phyloP scores from a whole-genome alignment of 495 filamentous ascomycete genomes.

The Podospora anserina region DNA sequence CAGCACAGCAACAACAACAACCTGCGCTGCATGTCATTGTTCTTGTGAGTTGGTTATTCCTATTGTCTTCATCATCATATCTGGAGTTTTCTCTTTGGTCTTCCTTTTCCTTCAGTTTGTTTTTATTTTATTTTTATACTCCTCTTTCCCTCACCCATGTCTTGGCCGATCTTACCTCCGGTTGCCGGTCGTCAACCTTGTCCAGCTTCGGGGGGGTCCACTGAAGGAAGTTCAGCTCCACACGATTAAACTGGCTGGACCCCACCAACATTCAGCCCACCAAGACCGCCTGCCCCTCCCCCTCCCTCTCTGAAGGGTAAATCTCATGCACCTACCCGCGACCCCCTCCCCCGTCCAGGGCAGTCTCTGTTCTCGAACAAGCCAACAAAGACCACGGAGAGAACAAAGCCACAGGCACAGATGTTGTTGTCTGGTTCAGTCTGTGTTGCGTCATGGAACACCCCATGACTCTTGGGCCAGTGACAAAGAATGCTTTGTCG shows the following conservation, averaged over 20 bases:
- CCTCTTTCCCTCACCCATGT: background rate
- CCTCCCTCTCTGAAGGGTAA: background rate
- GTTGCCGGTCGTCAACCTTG: background rate
- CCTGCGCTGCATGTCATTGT: slow-evolving; percentile 74
- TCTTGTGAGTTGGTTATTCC: slow-evolving; percentile 57
- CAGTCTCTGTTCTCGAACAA: background rate
- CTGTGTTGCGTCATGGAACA: too few species aligned
- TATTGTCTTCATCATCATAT: background rate
- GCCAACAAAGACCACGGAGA: too few species aligned
- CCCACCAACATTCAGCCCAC: background rate
- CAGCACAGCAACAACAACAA: slow-evolving; percentile 24
- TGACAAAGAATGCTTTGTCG: too few species aligned
- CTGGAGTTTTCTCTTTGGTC: slow-evolving; percentile 4
- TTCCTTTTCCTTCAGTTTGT: background rate
- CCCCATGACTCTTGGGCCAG: too few species aligned
- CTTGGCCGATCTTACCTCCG: background rate
- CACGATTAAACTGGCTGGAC: background rate
- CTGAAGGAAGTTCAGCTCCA: too few species aligned
- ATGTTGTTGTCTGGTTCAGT: too few species aligned
- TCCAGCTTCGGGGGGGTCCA: too few species aligned
- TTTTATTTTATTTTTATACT: background rate
- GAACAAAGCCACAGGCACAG: too few species aligned
- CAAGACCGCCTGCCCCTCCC: background rate
- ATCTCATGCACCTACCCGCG: slow-evolving; percentile 6
- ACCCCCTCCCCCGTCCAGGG: background rate